Conservation (phyloP, 2,329 filamentous ascomycete genomes). For the Fusarium chlamydosporum region DNA sequence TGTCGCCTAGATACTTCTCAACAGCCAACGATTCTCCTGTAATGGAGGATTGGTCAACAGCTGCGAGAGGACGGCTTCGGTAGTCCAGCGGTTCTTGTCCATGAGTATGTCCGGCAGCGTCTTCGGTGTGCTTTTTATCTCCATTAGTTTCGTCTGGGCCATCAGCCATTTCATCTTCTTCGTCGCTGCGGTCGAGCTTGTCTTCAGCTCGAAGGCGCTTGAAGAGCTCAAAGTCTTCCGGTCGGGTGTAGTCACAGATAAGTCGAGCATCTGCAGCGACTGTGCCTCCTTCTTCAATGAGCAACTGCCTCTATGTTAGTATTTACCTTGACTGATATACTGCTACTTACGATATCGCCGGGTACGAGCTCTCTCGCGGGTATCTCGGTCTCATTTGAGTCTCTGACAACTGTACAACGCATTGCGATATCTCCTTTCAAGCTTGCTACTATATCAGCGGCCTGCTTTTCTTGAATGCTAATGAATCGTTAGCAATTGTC, state of each 20-base stretch:
- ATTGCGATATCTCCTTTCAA: constrained; percentile 42
- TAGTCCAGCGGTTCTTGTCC: constrained; percentile 16
- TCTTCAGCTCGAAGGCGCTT: constrained; percentile 36
- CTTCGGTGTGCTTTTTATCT: background rate
- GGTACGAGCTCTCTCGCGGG: constrained; percentile 29
- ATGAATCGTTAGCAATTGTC: background rate
- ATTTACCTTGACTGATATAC: rapidly evolving
- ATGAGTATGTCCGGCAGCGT: background rate
- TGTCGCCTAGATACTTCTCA: constrained; percentile 29
- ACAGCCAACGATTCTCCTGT: constrained; percentile 37
- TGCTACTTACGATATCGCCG: constrained; percentile 25
- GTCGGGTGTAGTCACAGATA: constrained; percentile 31
- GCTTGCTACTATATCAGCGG: constrained; percentile 33
- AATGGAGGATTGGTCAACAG: constrained; percentile 36
- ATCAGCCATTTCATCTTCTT: constrained; percentile 29
- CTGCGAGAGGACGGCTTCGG: constrained; percentile 27
- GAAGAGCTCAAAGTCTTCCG: constrained; percentile 37
- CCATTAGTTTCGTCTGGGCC: constrained; percentile 7
- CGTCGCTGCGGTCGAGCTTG: constrained; percentile 34
- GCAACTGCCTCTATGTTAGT: constrained; percentile 2
- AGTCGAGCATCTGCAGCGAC: constrained; percentile 35
- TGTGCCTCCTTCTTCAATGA: constrained; percentile 36
- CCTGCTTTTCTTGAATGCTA: constrained; percentile 31
- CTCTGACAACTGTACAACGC: constrained; percentile 30
- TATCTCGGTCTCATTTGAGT: constrained; percentile 28